A percentile compares a stretch with the other conserved stretches of the same genome.
phyloP scores from a whole-genome alignment of 1,139 yeast genomes.

The Pichia norvegensis region DNA sequence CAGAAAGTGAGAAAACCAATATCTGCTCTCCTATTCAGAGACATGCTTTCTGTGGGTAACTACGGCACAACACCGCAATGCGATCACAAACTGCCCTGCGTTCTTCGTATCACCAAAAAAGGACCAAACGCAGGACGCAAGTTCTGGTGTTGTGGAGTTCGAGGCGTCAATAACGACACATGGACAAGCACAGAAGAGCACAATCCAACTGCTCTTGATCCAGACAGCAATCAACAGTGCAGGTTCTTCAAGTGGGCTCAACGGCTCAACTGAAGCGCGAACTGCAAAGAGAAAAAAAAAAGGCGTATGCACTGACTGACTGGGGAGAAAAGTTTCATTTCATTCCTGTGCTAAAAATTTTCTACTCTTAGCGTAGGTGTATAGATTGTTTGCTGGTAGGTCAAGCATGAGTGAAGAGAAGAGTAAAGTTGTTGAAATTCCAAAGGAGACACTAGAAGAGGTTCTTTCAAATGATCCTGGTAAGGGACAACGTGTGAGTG shows the following conservation, averaged over 20 bases:
- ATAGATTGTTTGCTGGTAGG: background rate
- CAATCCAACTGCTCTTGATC: background rate
- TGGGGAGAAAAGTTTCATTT: background rate
- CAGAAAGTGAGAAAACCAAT: slow-evolving; percentile 3
- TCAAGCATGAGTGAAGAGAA: background rate
- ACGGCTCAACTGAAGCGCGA: slow-evolving; percentile 10
- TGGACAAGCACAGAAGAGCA: slow-evolving; percentile 15
- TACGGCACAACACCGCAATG: slow-evolving; percentile 35
- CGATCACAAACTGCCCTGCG: slow-evolving; percentile 42
- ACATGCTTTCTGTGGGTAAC: slow-evolving; percentile 4
- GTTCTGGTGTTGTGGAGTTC: slow-evolving; percentile 48
- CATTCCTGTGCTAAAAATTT: background rate
- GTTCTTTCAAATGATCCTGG: slow-evolving; percentile 27
- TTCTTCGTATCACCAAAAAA: slow-evolving; percentile 42
- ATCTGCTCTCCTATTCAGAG: slow-evolving; percentile 15
- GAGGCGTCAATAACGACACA: slow-evolving; percentile 23
- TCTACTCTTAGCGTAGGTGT: background rate
- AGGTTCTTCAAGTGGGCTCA: slow-evolving; percentile 36
- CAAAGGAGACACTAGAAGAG: background rate
- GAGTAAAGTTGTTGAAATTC: background rate
- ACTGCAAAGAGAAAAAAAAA: background rate
- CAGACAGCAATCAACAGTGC: slow-evolving; percentile 14
- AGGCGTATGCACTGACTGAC: no score
- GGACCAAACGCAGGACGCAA: slow-evolving; percentile 41
- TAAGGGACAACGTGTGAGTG: slow-evolving; percentile 42